These are phyloP conservation scores for Globisporangium iwayamae DNA, from an alignment of 352 stramenopile genomes.

Conservation along the genomic window DNA sequence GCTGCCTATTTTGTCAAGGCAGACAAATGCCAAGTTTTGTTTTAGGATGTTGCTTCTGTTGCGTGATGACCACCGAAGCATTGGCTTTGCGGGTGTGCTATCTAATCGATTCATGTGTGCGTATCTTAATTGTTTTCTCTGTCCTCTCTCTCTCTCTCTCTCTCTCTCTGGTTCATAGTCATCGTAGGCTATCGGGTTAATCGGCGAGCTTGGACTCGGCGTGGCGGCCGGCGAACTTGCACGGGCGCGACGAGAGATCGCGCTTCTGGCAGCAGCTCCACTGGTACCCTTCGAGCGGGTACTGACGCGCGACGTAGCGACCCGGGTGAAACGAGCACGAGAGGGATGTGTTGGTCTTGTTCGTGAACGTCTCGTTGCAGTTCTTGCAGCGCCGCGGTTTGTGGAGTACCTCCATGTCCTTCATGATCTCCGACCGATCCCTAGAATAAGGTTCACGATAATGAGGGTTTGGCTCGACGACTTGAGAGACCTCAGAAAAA, in stretches of 20 bases:
- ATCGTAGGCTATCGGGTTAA: slow-evolving; percentile 13
- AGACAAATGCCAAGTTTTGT: too few relatives aligned
- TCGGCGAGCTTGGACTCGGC: slow-evolving; percentile 62
- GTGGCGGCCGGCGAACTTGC: slow-evolving; percentile 79
- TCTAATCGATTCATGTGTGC: neutral
- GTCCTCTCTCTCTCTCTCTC: neutral
- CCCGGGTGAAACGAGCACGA: slow-evolving; percentile 78
- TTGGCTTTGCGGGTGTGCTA: neutral
- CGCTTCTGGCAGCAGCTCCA: slow-evolving; percentile 85
- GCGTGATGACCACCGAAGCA: too few relatives aligned
- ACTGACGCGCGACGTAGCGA: slow-evolving; percentile 70
- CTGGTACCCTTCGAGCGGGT: slow-evolving; percentile 77
- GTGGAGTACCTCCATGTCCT: slow-evolving; percentile 69
- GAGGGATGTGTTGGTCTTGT: slow-evolving; percentile 79
- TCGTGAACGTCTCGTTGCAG: slow-evolving; percentile 81
- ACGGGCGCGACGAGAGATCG: slow-evolving; percentile 67
- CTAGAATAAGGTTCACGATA: slow-evolving; percentile 11
- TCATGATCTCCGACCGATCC: slow-evolving; percentile 63
- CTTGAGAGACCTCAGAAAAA: neutral
- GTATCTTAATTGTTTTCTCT: neutral
- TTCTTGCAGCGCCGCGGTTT: slow-evolving; percentile 74
- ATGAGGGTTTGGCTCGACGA: neutral
- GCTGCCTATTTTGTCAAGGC: too few relatives aligned
- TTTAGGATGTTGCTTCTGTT: too few relatives aligned
- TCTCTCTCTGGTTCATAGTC: neutral